phyloP scores from a whole-genome alignment of 2,329 filamentous ascomycete genomes.

The Fusarium domesticum region DNA sequence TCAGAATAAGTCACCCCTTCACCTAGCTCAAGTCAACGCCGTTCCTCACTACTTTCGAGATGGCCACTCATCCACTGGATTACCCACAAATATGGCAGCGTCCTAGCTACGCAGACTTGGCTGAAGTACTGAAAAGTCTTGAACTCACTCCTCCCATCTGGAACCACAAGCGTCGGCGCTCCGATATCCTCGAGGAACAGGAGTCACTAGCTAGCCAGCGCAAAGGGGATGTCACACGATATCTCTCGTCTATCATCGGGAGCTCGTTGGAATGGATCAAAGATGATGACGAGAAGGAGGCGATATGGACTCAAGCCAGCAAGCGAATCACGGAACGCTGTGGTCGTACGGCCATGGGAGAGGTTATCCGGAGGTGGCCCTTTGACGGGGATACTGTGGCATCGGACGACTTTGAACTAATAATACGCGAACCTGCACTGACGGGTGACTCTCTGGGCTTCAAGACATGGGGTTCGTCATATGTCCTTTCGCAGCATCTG shows the following conservation, averaged over 20 bases:
- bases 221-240: constrained; percentile 56
- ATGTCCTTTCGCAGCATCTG: constrained; percentile 75
- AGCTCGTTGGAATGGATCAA: constrained; percentile 67
- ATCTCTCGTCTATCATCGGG: constrained; percentile 67
- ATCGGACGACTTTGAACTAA: constrained; percentile 56
- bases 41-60: constrained; percentile 9
- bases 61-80: constrained; percentile 47
- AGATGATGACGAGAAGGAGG: constrained; percentile 63
- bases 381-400: constrained; percentile 36
- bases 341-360: constrained; percentile 63
- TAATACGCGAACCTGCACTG: constrained; percentile 80
- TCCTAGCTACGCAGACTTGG: constrained; percentile 62
- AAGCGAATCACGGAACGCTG: constrained; percentile 80
- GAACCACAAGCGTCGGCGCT: constrained; percentile 47
- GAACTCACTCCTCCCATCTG: constrained; percentile 66
- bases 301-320: constrained; percentile 76
- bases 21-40: neutral
- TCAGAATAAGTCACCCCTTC: too few species aligned
- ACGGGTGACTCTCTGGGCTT: constrained; percentile 85
- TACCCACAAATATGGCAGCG: constrained; percentile 81
- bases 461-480: constrained; percentile 95
- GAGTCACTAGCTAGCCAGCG: constrained; percentile 41
- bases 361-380: constrained; percentile 54
- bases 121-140: constrained; percentile 64
- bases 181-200: constrained; percentile 42